Evolutionary conservation across 1,284 basidiomycete species (phyloP), one percentile per base, ranked within the genome.

Genomic region (Chiua sp.): DNA sequence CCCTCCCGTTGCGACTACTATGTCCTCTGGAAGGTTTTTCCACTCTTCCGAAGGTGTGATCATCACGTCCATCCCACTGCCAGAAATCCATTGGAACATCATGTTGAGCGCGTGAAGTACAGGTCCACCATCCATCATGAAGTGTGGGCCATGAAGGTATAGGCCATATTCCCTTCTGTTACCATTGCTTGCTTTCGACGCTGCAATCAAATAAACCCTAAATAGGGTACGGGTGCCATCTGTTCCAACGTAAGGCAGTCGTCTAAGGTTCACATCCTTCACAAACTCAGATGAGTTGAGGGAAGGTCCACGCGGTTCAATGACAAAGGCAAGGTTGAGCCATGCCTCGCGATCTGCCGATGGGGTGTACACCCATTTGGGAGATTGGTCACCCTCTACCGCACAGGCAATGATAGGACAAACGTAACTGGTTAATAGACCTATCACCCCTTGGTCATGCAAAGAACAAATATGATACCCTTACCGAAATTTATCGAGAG

Each of bases 71-170:
- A 69, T 57, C 0, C 68, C 68, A 10, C 51, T 51, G 8, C 39
- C 57, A 22, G 68, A 70, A 1, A 68, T 68, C 68, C 66, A 68
- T 60, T 61, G 60, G 22, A 49, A 70, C 66, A 68, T 68, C 7
- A 66, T 35, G 50, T 66, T 68, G 33, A 70, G 48, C 26, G 57
- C 59, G n/a, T 69, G 59, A 12, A 67, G 28, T 3, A 51, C 48
- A 15, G 68, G 66, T 2, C 57, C 57, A 0, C 57, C 66, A 12
- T 70, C 66, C 7, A 69, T 49, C 26, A 70, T 60, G 11, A 35
- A 4, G 35, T 68, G 66, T 22, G 59, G 6, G 2, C 57, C 44
- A 15, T 68, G 66, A 52, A 68, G 66, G 53, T 68, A 68, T 13
- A 68, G 28, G 7, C 66, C 68, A 22, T 61, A 68, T 57, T 66